Evolutionary conservation across 108 stramenopile genomes (phyloP).

Genomic region (Skeletonema menzelii): DNA sequence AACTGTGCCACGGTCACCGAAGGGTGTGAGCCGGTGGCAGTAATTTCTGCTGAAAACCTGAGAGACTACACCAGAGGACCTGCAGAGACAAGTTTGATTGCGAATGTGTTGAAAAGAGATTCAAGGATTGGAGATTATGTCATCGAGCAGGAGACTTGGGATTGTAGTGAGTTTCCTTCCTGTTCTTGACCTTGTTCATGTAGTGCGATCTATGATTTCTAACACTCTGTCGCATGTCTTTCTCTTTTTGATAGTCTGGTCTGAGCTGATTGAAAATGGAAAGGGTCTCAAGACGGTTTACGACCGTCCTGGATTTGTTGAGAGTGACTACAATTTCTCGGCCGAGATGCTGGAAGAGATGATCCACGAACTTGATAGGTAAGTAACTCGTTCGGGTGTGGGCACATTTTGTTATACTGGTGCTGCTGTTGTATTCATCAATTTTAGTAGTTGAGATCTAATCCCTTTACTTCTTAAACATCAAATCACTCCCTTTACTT

Average conservation of each 20-base stretch:
- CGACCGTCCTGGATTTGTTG: neutral
- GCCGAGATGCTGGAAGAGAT: slow-evolving; percentile 28
- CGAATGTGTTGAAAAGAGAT: slow-evolving; percentile 7
- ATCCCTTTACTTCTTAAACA: no score
- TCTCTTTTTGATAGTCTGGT: slow-evolving; percentile 8
- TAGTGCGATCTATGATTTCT: neutral
- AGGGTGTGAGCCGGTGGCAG: slow-evolving; percentile 43
- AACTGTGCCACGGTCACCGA: slow-evolving; percentile 27
- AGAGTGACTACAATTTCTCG: slow-evolving; percentile 1
- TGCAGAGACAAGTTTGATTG: slow-evolving; percentile 22
- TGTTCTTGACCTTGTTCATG: neutral
- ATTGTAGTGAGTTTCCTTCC: slow-evolving; percentile 10
- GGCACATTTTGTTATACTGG: no score
- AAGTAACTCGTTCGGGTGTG: no score
- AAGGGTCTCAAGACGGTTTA: slow-evolving; percentile 25
- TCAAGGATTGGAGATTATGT: slow-evolving; percentile 21
- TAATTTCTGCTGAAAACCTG: slow-evolving; percentile 41
- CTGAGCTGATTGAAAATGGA: slow-evolving; percentile 22
- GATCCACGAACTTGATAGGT: slow-evolving; percentile 19
- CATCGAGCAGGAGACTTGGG: slow-evolving; percentile 41
- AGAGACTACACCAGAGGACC: slow-evolving; percentile 12
- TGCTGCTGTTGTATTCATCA: no score
- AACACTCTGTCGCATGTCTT: neutral
- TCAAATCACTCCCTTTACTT: no score
- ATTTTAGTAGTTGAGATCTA: no score